Base-by-base conservation (phyloP, 345 rosid species). In the Salix viminalis region DNA sequence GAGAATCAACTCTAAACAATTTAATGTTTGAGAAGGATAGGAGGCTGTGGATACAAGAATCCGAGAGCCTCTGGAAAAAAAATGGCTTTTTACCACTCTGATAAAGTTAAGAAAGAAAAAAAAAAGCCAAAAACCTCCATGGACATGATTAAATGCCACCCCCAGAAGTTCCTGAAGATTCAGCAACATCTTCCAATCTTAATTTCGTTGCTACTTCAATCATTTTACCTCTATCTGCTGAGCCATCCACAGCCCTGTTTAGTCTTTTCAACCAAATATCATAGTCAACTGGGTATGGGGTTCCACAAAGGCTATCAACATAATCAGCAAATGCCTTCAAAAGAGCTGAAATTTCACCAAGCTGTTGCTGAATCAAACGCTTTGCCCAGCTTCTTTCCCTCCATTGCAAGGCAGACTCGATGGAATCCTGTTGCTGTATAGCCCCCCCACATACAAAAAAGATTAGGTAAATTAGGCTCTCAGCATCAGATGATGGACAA, bases 281-380 rank as follows among this genome's bases (percentile, higher is more conserved):
- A 62, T 85, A 84, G 32, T 90, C 93, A 14, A 90, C 88, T 0
- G 91, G 91, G 73, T 90, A 90, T 19, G 91, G 91, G 1, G 91
- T 90, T 75, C 93, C 90, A 48, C 91, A 88, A 41, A 90, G 90
- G 79, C 87, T 87, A 79, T 90, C 93, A 34, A 90, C 89, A 79
- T 90, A 90, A 83, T 90, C 93, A 18, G 88, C 90, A 80, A 90
- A 87, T 34, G 93, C 93, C 87, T 90, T 90, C 7, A 90, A 71
- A 34, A 90, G 79, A 54, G 91, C 84, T 7, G 90, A 88, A 42
- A 84, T 86, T 66, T 87, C 87, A 4, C 93, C 87, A 7, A 90
- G 91, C 46, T 87, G 84, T 71, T 84, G 85, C 79, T 90, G 93
- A 32, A 90, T 90, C 37, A 62, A 76, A 5, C 91, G 86, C 54